Conservation (phyloP, 768 basidiomycete species). For the Sporobolomyces roseus region DNA sequence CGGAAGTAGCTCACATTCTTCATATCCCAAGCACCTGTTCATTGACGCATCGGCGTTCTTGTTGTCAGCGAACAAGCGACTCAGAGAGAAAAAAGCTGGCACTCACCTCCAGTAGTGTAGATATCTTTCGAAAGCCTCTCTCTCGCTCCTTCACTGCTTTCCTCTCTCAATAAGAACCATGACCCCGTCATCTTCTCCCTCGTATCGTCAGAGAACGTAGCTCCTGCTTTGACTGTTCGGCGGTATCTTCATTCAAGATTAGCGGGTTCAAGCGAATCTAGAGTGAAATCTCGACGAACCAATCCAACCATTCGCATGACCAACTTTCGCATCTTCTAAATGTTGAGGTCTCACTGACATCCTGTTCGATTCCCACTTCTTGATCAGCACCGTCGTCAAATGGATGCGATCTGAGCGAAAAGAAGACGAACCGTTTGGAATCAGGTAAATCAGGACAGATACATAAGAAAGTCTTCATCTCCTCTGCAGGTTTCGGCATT, state of each 20-base stretch:
- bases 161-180: conserved; percentile 33
- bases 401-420: not conserved
- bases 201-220: conserved; percentile 34
- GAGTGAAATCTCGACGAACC: not conserved
- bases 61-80: not conserved
- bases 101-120: conserved; percentile 24
- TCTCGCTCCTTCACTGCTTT: conserved; percentile 23
- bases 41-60: not conserved
- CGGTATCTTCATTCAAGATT: not conserved
- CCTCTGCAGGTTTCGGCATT: conserved; percentile 14
- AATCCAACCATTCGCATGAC: conserved; percentile 29
- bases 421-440: conserved; percentile 15
- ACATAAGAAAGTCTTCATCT: conserved; percentile 22
- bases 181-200: conserved; percentile 29
- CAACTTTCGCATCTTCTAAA: conserved; percentile 22
- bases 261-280: not conserved
- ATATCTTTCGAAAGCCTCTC: conserved; percentile 26
- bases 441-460: conserved; percentile 22
- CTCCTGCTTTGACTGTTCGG: conserved; percentile 31
- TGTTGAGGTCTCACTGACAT: conserved; percentile 29
- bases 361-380: not conserved
- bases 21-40: conserved; percentile 33
- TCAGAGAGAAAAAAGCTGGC: not conserved
- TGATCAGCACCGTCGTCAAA: not conserved
- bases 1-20: conserved; percentile 7